A percentile compares a stretch with the other conserved stretches of the same genome.
Conservation (phyloP, 1,284 basidiomycete genomes). For the Heterobasidion parviporum region DNA sequence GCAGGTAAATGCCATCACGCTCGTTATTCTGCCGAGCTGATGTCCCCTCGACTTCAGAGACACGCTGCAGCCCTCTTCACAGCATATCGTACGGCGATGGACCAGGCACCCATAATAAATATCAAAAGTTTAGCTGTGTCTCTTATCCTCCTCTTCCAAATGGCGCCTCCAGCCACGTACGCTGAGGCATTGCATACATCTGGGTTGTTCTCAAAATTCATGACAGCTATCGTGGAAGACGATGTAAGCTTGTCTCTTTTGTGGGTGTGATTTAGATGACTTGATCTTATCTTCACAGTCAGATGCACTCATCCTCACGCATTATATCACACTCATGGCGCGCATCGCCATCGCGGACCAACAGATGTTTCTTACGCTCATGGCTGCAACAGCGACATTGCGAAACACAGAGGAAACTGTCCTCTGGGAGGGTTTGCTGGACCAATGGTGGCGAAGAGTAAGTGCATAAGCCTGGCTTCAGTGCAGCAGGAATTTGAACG, state of each 20-base stretch:
- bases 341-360: slow-evolving; percentile 58
- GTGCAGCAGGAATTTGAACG: not conserved
- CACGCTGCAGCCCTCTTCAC: slow-evolving; percentile 46
- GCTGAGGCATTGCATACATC: slow-evolving; percentile 63
- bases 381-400: slow-evolving; percentile 46
- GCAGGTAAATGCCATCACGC: slow-evolving; percentile 39
- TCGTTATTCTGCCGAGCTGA: not conserved
- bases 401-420: slow-evolving; percentile 40
- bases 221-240: slow-evolving; percentile 52
- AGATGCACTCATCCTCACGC: slow-evolving; percentile 46
- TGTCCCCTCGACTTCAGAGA: slow-evolving; percentile 25
- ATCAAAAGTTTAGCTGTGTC: slow-evolving; percentile 48
- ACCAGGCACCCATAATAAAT: slow-evolving; percentile 42
- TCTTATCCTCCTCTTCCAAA: slow-evolving; percentile 51
- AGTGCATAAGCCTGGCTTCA: slow-evolving; percentile 36
- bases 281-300: slow-evolving; percentile 25
- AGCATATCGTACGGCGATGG: slow-evolving; percentile 42
- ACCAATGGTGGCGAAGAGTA: slow-evolving; percentile 77
- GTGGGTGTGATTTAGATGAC: not conserved
- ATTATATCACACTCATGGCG: slow-evolving; percentile 62
- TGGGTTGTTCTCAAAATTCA: slow-evolving; percentile 55
- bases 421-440: slow-evolving; percentile 57
- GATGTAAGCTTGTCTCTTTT: slow-evolving; percentile 33
- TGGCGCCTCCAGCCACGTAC: slow-evolving; percentile 55
- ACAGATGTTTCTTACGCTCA: slow-evolving; percentile 57